Percentiles rank a stretch among this genome's conserved stretches.
phyloP scores from a whole-genome alignment of 176 grass and related monocot genomes.

The Chloris gayana region DNA sequence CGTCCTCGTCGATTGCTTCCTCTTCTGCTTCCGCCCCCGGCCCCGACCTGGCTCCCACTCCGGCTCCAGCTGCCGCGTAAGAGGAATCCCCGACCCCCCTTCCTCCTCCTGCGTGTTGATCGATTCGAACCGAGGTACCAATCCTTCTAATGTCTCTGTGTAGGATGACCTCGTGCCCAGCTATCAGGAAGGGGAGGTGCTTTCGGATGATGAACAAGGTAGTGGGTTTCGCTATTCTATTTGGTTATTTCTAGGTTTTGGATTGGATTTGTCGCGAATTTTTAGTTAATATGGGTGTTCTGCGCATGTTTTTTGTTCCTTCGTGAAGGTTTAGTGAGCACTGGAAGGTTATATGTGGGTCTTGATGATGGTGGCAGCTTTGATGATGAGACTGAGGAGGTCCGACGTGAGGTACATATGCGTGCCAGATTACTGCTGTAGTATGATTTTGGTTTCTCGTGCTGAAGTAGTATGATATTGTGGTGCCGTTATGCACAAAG shows the following conservation, averaged over 20 bases:
- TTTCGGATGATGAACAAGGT: constrained; percentile 44
- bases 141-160: not conserved
- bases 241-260: not conserved
- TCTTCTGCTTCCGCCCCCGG: constrained; percentile 47
- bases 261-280: not conserved
- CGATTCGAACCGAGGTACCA: not conserved
- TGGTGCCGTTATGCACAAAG: not conserved
- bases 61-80: constrained; percentile 23
- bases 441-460: not conserved
- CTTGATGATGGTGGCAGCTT: not conserved
- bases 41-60: not conserved
- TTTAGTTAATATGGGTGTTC: not conserved
- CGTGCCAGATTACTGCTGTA: not conserved
- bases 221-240: not conserved
- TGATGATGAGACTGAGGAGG: constrained; percentile 45
- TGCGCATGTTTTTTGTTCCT: not conserved
- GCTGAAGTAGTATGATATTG: not conserved
- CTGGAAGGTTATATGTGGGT: not conserved
- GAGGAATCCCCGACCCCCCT: not conserved
- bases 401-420: constrained; percentile 47
- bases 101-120: not conserved
- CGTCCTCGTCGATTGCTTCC: constrained; percentile 53
- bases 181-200: constrained; percentile 25
- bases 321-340: constrained; percentile 17
- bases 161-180: constrained; percentile 33